Evolutionary conservation across 176 grass and related monocot species (phyloP).

Genomic region (Typha latifolia): DNA sequence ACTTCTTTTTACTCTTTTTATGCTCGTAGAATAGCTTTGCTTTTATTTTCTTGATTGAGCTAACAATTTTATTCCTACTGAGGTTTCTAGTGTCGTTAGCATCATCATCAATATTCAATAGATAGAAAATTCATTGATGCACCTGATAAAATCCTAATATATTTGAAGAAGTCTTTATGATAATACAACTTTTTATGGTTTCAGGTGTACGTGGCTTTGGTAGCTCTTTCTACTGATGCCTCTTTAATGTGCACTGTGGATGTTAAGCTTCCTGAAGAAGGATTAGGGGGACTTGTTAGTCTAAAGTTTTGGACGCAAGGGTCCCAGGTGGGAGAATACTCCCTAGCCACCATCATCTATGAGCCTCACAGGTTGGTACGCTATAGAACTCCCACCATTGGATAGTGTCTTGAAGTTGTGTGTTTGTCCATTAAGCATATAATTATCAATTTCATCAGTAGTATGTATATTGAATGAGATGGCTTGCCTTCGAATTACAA

Average conservation of each 20-base stretch:
- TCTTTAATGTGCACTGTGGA: constrained; percentile 86
- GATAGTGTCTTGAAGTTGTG: neutral
- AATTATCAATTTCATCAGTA: too few relatives aligned
- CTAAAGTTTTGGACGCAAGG: constrained; percentile 80
- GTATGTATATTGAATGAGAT: too few relatives aligned
- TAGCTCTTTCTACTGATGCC: constrained; percentile 66
- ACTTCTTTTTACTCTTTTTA: too few relatives aligned
- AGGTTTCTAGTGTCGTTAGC: too few relatives aligned
- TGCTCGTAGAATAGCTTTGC: too few relatives aligned
- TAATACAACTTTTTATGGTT: neutral
- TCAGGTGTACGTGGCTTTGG: constrained; percentile 71
- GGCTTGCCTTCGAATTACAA: too few relatives aligned
- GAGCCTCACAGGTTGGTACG: constrained; percentile 73
- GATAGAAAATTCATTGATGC: too few relatives aligned
- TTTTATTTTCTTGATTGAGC: too few relatives aligned
- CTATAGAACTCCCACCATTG: neutral
- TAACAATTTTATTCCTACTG: too few relatives aligned
- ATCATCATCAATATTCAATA: too few relatives aligned
- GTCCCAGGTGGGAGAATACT: constrained; percentile 38
- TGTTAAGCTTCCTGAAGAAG: constrained; percentile 78
- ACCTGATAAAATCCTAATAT: neutral
- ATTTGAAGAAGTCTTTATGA: constrained; percentile 3
- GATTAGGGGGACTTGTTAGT: constrained; percentile 78
- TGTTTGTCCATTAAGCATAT: too few relatives aligned
- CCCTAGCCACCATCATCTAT: constrained; percentile 83